Evolutionary conservation across 2,329 filamentous ascomycete genomes (phyloP).

Genomic region (Ophiosphaerella narmari): DNA sequence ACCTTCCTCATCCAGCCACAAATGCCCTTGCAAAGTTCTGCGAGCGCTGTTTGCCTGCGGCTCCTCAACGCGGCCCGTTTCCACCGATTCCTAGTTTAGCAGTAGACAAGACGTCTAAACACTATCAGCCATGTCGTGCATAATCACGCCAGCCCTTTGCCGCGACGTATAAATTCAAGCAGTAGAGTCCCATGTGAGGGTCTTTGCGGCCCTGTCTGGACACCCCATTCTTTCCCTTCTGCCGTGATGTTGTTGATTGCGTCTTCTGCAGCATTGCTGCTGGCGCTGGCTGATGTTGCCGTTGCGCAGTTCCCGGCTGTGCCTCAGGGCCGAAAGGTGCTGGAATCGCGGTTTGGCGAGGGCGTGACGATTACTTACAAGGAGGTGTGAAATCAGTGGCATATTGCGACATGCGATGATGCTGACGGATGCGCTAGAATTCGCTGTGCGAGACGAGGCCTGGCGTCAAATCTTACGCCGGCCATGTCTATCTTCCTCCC

Average conservation of each 20-base stretch:
- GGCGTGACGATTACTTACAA: slow-evolving; percentile 33
- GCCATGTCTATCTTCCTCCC: slow-evolving; percentile 49
- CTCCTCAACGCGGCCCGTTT: no score
- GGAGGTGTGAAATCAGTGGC: slow-evolving; percentile 14
- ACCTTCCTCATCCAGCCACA: slow-evolving; percentile 2
- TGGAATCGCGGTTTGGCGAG: slow-evolving; percentile 24
- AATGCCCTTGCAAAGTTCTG: not conserved
- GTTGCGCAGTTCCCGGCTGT: slow-evolving; percentile 19
- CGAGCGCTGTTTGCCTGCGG: not conserved
- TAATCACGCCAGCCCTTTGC: not conserved
- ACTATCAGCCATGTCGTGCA: not conserved
- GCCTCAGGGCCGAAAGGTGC: slow-evolving; percentile 16
- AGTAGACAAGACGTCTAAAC: not conserved
- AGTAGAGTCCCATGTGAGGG: no score
- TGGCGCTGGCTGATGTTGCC: slow-evolving; percentile 6
- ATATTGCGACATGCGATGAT: not conserved
- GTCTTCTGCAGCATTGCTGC: slow-evolving; percentile 7
- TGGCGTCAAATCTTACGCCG: slow-evolving; percentile 58
- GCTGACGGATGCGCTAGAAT: slow-evolving; percentile 12
- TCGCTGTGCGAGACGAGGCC: slow-evolving; percentile 60
- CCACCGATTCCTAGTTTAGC: no score
- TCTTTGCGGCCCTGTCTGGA: no score
- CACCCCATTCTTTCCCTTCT: not conserved
- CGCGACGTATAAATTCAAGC: not conserved
- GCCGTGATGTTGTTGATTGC: slow-evolving; percentile 4